Percentiles rank a stretch among this genome's conserved stretches.
Conservation (phyloP, 257 asterid genomes). For the Anisodus tanguticus region DNA sequence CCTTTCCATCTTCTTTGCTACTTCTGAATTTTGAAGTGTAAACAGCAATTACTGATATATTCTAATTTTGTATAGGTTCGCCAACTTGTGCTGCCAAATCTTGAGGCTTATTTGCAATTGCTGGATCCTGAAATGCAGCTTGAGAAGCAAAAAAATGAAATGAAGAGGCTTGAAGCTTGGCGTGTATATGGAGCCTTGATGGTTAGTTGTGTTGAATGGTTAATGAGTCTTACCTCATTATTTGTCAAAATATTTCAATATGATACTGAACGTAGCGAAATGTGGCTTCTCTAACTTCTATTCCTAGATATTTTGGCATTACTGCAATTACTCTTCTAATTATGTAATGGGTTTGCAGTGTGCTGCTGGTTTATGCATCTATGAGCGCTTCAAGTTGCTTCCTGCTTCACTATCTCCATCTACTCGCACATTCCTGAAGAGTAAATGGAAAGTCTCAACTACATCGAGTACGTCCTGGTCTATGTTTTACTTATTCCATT, state of each 20-base stretch:
- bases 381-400: constrained; percentile 71
- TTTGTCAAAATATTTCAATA: constrained; percentile 1
- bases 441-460: constrained; percentile 53
- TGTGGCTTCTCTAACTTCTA: not conserved
- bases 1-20: not conserved
- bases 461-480: constrained; percentile 57
- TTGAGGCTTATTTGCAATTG: constrained; percentile 74
- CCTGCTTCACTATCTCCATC: constrained; percentile 64
- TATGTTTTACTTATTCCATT: too few species aligned
- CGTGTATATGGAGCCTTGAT: constrained; percentile 87
- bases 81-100: constrained; percentile 79
- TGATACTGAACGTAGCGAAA: not conserved
- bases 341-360: constrained; percentile 46
- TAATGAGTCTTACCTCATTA: constrained; percentile 17
- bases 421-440: constrained; percentile 55
- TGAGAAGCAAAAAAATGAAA: constrained; percentile 87
- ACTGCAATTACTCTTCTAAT: constrained; percentile 17
- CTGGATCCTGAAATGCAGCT: constrained; percentile 94
- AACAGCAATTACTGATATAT: constrained; percentile 27
- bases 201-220: constrained; percentile 50
- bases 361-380: constrained; percentile 85
- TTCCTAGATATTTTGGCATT: constrained; percentile 7
- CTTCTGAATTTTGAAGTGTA: constrained; percentile 28
- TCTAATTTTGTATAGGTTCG: constrained; percentile 63
- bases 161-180: constrained; percentile 98